phyloP scores from a whole-genome alignment of 495 filamentous ascomycete genomes.

The Aspergillus taichungensis region DNA sequence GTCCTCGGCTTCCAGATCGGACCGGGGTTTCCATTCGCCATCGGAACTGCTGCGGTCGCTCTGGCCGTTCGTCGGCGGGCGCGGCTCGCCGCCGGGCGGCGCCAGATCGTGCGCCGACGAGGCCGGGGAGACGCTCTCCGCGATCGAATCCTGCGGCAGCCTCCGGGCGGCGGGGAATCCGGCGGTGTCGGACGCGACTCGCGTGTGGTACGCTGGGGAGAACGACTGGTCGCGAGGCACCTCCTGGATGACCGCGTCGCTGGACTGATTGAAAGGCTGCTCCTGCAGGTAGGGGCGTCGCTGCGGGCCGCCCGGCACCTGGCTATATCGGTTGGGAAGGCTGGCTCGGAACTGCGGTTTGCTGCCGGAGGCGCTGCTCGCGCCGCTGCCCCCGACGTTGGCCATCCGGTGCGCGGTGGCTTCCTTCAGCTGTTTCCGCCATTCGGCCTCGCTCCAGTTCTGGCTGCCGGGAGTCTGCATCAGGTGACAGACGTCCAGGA shows the following conservation, averaged over 20 bases:
- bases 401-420: constrained; percentile 74
- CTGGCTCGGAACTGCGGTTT: constrained; percentile 59
- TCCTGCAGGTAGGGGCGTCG: constrained; percentile 42
- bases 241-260: constrained; percentile 29
- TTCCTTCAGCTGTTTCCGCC: constrained; percentile 84
- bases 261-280: constrained; percentile 31
- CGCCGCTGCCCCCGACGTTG: constrained; percentile 30
- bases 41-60: constrained; percentile 50
- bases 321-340: constrained; percentile 42
- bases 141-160: constrained; percentile 17
- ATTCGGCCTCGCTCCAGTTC: constrained; percentile 81
- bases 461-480: constrained; percentile 69
- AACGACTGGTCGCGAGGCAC: constrained; percentile 26
- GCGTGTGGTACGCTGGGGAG: constrained; percentile 36
- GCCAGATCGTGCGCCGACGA: constrained; percentile 36
- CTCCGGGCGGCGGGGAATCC: constrained; percentile 16
- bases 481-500: constrained; percentile 70
- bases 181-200: constrained; percentile 47
- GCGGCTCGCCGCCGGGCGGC: constrained; percentile 15
- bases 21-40: constrained; percentile 39
- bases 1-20: constrained; percentile 12
- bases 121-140: constrained; percentile 21
- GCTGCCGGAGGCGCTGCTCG: constrained; percentile 53
- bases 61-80: constrained; percentile 14
- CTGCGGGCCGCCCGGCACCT: constrained; percentile 24